These are phyloP conservation scores for Protomyces macrosporus DNA, from an alignment of 1,139 yeast species.

Conservation along the genomic window DNA sequence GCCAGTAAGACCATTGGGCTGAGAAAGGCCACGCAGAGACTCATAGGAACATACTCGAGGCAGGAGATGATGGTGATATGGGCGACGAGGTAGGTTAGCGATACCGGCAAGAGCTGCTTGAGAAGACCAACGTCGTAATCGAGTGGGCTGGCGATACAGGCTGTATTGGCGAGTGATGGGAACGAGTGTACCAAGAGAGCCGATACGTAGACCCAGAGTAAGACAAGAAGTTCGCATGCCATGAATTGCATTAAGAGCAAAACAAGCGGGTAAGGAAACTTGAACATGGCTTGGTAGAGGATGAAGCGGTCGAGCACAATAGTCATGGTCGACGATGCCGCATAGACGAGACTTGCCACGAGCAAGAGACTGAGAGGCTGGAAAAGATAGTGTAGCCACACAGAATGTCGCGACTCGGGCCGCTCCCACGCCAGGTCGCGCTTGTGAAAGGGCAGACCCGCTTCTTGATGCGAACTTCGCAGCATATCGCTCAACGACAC, in stretches of 20 bases:
- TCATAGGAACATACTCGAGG: constrained; percentile 17
- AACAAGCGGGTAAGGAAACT: constrained; percentile 19
- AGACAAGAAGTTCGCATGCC: constrained; percentile 5
- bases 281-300: constrained; percentile 21
- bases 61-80: constrained; percentile 10
- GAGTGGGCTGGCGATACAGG: neutral
- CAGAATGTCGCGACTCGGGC: neutral
- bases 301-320: constrained; percentile 16
- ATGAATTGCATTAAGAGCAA: neutral
- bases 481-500: neutral
- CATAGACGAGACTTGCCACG: neutral
- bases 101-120: constrained; percentile 1
- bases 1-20: constrained; percentile 6
- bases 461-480: neutral
- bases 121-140: neutral
- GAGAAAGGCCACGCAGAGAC: constrained; percentile 2
- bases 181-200: neutral
- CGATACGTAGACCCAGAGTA: neutral
- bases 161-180: neutral
- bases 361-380: constrained; percentile 5
- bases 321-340: constrained; percentile 1
- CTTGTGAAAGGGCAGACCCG: constrained; percentile 3
- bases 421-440: neutral
- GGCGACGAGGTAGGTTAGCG: constrained; percentile 5
- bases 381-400: neutral